Evolutionary conservation across 2,329 filamentous ascomycete genomes (phyloP).

Genomic region (Seiridium unicorne): DNA sequence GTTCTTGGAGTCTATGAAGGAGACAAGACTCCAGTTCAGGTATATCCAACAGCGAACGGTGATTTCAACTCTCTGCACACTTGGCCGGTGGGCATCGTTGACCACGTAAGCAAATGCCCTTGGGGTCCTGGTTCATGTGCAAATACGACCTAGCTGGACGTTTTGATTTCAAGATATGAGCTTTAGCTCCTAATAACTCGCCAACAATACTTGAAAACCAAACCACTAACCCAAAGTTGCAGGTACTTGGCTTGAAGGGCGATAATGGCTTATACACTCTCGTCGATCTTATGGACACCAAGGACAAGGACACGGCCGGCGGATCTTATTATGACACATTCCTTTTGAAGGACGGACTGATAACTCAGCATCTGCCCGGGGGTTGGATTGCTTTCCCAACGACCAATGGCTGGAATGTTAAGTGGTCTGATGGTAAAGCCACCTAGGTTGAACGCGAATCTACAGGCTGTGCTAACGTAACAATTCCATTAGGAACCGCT

Average conservation of each 20-base stretch:
- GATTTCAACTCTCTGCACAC: slow-evolving; percentile 34
- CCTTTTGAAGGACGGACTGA: slow-evolving; percentile 16
- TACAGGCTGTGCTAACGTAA: not conserved
- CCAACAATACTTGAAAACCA: too few relatives aligned
- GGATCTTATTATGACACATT: slow-evolving; percentile 32
- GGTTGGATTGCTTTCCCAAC: slow-evolving; percentile 34
- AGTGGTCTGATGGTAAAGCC: slow-evolving; percentile 35
- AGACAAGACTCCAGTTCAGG: slow-evolving; percentile 17
- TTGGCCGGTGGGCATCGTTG: slow-evolving; percentile 32
- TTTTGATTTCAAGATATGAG: too few relatives aligned
- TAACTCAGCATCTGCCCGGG: slow-evolving; percentile 19
- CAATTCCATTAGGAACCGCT: slow-evolving; percentile 12
- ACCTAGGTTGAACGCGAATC: not conserved
- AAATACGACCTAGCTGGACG: too few relatives aligned
- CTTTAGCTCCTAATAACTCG: too few relatives aligned
- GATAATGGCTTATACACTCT: slow-evolving; percentile 28
- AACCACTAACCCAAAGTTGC: too few relatives aligned
- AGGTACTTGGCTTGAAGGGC: slow-evolving; percentile 33
- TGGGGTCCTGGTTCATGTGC: too few relatives aligned
- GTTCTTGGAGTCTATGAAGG: slow-evolving; percentile 28
- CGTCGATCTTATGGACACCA: slow-evolving; percentile 30
- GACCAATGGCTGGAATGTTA: slow-evolving; percentile 26
- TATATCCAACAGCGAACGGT: slow-evolving; percentile 27
- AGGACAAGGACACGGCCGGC: slow-evolving; percentile 19
- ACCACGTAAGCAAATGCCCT: slow-evolving; percentile 19